Evolutionary conservation across 2,329 filamentous ascomycete species (phyloP), one percentile per base, ranked within the genome.

Genomic region (Verticillium zaregamsianum): DNA sequence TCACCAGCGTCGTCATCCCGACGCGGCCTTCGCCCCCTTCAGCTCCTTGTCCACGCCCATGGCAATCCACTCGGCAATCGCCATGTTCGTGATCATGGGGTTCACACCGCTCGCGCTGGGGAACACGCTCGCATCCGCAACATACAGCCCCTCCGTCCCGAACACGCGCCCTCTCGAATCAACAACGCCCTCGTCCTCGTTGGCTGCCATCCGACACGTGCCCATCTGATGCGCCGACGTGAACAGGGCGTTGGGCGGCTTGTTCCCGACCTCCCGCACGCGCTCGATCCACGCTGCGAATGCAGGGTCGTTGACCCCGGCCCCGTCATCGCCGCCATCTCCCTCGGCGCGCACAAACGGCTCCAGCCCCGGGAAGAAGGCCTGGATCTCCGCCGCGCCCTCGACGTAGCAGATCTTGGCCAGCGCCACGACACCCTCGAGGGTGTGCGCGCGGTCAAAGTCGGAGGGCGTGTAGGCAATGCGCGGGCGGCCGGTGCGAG

Each of bases 161-260:
- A 89, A 93, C 7, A 92, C 85, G 64, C 72, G 78, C 2, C 87
- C 86, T 63, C 73, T 76, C 3, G 77, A 72, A 68, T 88, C 84
- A 2, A 89, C 87, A 14, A 88, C 86, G 32, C 86, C 86, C 45
- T 76, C 76, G 33, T 75, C 73, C 60, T 74, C 72, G 64, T 73
- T 74, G 54, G 79, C 78, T 63, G 86, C 86, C 91, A 93, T 94
- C 3, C 89, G 80, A 69, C 89, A 91, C 11, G 86, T 86, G 25
- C 90, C 89, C 90, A 93, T 93, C 77, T 93, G 91, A 74, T 94
- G 91, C 20, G 90, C 91, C n/a, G 86, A 90, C 33, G 80, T 76
- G 68, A 86, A 91, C n/a, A 77, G 72, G 25, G 80, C 78, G 33
- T 80, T 76, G 0, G 85, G 83, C 20, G 80, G 78, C 62, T 75